Conservation (phyloP, 352 stramenopile genomes). For the Globisporangium canariense region DNA sequence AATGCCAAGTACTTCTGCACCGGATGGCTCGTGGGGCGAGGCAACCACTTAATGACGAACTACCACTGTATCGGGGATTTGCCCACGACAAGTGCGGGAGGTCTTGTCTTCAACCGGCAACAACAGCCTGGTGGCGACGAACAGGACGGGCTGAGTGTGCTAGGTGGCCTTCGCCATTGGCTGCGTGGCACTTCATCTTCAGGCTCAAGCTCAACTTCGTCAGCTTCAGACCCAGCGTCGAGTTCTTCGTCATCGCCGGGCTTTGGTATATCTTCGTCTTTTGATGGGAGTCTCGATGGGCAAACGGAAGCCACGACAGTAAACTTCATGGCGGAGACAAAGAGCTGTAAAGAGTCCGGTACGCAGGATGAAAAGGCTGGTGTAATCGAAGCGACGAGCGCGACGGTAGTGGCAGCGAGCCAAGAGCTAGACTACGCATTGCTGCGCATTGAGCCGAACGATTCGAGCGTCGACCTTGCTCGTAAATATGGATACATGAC, state of each 20-base stretch:
- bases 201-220: conserved; percentile 9
- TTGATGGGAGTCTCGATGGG: neutral
- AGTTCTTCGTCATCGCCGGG: conserved; percentile 3
- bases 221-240: conserved; percentile 17
- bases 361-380: conserved; percentile 35
- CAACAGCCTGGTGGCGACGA: neutral
- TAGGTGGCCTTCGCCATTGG: neutral
- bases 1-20: conserved; percentile 45
- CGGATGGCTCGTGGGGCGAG: conserved; percentile 54
- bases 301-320: conserved; percentile 23
- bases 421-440: conserved; percentile 56
- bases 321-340: conserved; percentile 61
- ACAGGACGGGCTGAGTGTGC: neutral
- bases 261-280: neutral
- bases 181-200: neutral
- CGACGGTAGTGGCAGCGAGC: conserved; percentile 36
- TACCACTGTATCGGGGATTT: conserved; percentile 50
- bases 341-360: conserved; percentile 29
- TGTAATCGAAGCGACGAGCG: conserved; percentile 39
- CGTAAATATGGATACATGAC: conserved; percentile 50
- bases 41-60: conserved; percentile 65
- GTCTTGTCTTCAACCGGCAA: neutral
- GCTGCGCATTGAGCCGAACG: conserved; percentile 36
- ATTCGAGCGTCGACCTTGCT: conserved; percentile 27
- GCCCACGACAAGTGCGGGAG: conserved; percentile 10